These are phyloP conservation scores for Rhodotorula sp. DNA, from an alignment of 1,284 basidiomycete genomes.

Conservation along the genomic window DNA sequence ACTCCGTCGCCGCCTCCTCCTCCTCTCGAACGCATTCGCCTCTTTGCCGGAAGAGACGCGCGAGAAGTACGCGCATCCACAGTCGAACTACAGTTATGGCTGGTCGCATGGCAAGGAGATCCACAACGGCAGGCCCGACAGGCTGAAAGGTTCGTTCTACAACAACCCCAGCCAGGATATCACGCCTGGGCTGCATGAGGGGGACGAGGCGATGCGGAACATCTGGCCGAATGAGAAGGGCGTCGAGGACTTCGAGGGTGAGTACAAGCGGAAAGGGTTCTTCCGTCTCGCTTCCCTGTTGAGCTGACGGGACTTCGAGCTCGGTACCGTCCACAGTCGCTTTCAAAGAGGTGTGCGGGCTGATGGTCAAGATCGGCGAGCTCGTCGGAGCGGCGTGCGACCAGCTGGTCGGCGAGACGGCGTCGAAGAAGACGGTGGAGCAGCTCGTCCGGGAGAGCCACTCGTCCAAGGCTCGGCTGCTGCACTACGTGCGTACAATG, in stretches of 20 bases:
- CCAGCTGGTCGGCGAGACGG: conserved; percentile 26
- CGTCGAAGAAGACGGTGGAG: conserved; percentile 54
- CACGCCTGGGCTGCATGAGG: conserved; percentile 52
- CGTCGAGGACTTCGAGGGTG: conserved; percentile 66
- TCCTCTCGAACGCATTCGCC: conserved; percentile 65
- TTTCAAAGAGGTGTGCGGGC: conserved; percentile 79
- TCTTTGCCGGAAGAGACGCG: conserved; percentile 62
- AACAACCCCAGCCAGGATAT: conserved; percentile 76
- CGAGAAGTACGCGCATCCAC: conserved; percentile 58
- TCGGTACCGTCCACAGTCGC: conserved; percentile 55
- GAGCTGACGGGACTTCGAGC: background rate
- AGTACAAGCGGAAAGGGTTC: conserved; percentile 45
- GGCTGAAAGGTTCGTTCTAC: conserved; percentile 86
- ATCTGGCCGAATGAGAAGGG: conserved; percentile 73
- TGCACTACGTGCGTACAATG: conserved; percentile 74
- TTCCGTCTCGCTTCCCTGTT: background rate
- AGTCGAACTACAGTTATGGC: conserved; percentile 58
- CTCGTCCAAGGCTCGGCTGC: conserved; percentile 76
- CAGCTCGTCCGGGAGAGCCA: conserved; percentile 60
- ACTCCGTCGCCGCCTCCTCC: conserved; percentile 68
- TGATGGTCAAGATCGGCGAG: conserved; percentile 76
- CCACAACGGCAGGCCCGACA: conserved; percentile 90
- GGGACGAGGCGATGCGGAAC: conserved; percentile 56
- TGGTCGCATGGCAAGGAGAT: conserved; percentile 96
- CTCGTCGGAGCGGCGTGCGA: conserved; percentile 80